Evolutionary conservation across 495 filamentous ascomycete species (phyloP), one percentile per base, ranked within the genome.

Genomic region (Penicillium chermesinum): DNA sequence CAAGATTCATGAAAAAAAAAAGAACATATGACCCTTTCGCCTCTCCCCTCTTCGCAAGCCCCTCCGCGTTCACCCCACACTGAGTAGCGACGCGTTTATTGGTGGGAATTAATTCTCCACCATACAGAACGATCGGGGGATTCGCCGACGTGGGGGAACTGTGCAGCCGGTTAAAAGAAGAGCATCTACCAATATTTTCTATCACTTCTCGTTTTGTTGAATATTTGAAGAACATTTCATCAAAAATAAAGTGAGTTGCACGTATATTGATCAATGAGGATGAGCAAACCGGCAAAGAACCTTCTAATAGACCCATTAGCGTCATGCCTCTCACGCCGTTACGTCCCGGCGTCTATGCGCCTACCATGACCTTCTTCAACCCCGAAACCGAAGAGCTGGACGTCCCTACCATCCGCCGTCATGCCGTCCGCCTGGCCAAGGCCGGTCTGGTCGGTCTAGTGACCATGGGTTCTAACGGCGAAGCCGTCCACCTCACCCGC

Each of bases 361-460:
- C 89, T 15, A 91, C 87, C 22, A 89, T 91, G 81, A 93, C 88
- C 51, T 93, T 95, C 70, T 94, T 95, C 72, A 75, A 91, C 59
- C 76, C 83, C 12, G 72, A 79, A 25, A 89, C 85, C 38, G 89
- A 95, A 67, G 84, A 93, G 14, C 78, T 95, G 58, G 89, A 95
- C 59, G 78, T 88, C 53, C 75, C 83, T 4, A 77, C 83, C 47
- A 86, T 91, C 71, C 87, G 84, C 62, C 81, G 77, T 41, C 88
- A 93, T 58, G 86, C 86, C 22, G 81, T 86, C 41, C 87, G 88
- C 35, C 79, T 94, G n/a, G 89, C 85, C 17, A 75, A 82, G 67
- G 86, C 80, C 44, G 89, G 89, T 15, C 82, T 95, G 9, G 86
- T 83, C 34, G 87, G 89, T 9, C 76, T 95, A 10, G 87, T 94